Evolutionary conservation across 805 yeast species (phyloP), one percentile per base, ranked within the genome.

Genomic region (Myxozyma melibiosi): DNA sequence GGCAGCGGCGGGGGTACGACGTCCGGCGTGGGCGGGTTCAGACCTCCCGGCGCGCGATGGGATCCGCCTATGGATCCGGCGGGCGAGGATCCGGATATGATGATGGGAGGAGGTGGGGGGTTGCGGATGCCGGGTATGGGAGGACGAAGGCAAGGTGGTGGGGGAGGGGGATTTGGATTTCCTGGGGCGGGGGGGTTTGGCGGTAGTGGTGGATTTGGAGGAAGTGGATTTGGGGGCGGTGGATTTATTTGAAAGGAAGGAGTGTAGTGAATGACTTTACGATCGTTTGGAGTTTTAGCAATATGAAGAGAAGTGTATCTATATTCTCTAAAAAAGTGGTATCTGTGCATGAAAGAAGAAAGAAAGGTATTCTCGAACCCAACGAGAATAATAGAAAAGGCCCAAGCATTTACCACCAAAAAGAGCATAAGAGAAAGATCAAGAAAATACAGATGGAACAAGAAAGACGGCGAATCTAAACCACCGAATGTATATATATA

Each of bases 21-120:
- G 24, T 25, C 33, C 22, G 59, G 57, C 49, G 53, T 65, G 13
- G 65, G 64, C 9, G 67, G 65, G 13, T 28, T 65, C 30, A 54
- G 64, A 27, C 75, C 76, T 3, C 72, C 72, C 1, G 76, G 76
- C 4, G 69, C 75, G 11, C 63, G 79, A 16, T 74, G 71, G 67
- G 79, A 76, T 51, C 75, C 76, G 13, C 69, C 76, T 22, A 58
- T 60, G 40, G 64, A 60, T 39, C 64, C 64, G 20, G 44, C 58
- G 24, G 63, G 59, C 11, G 58, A 56, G 16, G 34, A 34, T 24
- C 46, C 44, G 6, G 45, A 43, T 16, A 52, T 42, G 13, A 39
- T 27, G 14, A 39, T 39, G 44, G 40, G 43, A 4, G 40, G 47
- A n/a, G 25, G 41, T 24, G 47, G 51, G 9, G 30, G 38, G 11